Base-by-base conservation (phyloP, 345 rosid species). In the Ailanthus altissimus region DNA sequence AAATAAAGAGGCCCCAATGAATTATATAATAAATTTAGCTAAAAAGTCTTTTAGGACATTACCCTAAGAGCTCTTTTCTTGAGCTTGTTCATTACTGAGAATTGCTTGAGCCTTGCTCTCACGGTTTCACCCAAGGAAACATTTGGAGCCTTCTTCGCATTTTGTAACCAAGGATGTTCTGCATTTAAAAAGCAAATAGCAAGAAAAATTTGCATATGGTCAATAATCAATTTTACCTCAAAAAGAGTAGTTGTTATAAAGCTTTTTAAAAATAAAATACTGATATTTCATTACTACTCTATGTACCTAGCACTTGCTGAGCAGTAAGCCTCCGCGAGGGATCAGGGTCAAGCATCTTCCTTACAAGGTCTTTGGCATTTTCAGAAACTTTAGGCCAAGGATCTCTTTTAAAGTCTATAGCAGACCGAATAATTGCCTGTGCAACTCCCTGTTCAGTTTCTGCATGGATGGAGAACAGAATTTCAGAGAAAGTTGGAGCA, bases 371-470 rank as follows among this genome's bases (percentile, higher is more conserved):
- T 84, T 94, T 97, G 2, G 98, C 98, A 72, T 83, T 88, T 20
- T 90, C 88, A 51, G 98, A 93, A 80, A 97, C 94, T 86, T 88
- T 94, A 54, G 99, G 99, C 99, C 99, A 97, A 43, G 99, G 99
- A 45, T 97, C 99, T 83, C 97, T 92, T 84, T 89, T 94, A 80
- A 97, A 97, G 80, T 93, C 91, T 54, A 97, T 71, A 28, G 67
- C 78, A 36, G 97, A 92, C 75, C 94, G 87, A 83, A 97, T 88
- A 79, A 94, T 94, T 54, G 97, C 98, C 82, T 88, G 95, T 38
- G 98, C 98, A 47, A 97, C 97, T 81, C 99, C 98, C 84, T 97
- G 99, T 77, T 97, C 99, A 56, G 97, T 93, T 86, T 97, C 99
- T 97, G 91, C 79, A 84, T 18, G 64, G 47, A 72, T 54, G 49